A percentile compares a stretch with the other conserved stretches of the same genome.
Conservation (phyloP, 768 basidiomycete species). For the Dacryopinax spathularia region DNA sequence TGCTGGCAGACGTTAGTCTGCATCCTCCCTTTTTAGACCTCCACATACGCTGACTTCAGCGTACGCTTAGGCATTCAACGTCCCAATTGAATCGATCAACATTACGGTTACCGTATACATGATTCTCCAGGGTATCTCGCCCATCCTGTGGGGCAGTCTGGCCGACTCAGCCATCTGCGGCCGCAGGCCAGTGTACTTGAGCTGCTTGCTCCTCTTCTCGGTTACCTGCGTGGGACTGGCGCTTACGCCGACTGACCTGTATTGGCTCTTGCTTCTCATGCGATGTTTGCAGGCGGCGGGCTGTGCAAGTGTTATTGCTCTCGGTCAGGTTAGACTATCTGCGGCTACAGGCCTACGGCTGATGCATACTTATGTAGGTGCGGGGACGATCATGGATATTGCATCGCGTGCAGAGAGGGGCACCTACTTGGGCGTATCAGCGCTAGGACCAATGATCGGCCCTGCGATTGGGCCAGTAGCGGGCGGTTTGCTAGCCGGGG, state of each 20-base stretch:
- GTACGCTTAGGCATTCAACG: slow-evolving; percentile 46
- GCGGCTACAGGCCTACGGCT: too few species aligned
- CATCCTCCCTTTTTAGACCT: neutral
- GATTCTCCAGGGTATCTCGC: slow-evolving; percentile 48
- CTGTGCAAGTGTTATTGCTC: slow-evolving; percentile 62
- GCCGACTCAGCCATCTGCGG: slow-evolving; percentile 37
- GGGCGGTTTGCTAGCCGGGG: slow-evolving; percentile 36
- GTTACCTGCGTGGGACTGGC: slow-evolving; percentile 54
- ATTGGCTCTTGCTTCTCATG: slow-evolving; percentile 69
- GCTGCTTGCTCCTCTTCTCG: slow-evolving; percentile 48
- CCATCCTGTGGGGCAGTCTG: slow-evolving; percentile 49
- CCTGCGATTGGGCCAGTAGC: slow-evolving; percentile 38
- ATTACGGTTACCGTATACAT: slow-evolving; percentile 69
- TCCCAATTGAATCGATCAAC: slow-evolving; percentile 58
- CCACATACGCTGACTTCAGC: neutral
- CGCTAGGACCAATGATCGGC: slow-evolving; percentile 44
- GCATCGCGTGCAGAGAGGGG: slow-evolving; percentile 58
- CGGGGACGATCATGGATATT: slow-evolving; percentile 69
- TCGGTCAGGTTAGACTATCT: slow-evolving; percentile 36
- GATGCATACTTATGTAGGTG: slow-evolving; percentile 22
- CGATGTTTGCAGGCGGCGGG: slow-evolving; percentile 68
- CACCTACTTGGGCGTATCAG: slow-evolving; percentile 54
- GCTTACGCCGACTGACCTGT: slow-evolving; percentile 42
- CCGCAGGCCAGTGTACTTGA: slow-evolving; percentile 23
- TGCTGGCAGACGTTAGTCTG: slow-evolving; percentile 28